Percentiles rank a stretch among this genome's conserved stretches.
Evolutionary conservation across 1,139 yeast species (phyloP).

Genomic region (Blastobotrys malaysiensis): DNA sequence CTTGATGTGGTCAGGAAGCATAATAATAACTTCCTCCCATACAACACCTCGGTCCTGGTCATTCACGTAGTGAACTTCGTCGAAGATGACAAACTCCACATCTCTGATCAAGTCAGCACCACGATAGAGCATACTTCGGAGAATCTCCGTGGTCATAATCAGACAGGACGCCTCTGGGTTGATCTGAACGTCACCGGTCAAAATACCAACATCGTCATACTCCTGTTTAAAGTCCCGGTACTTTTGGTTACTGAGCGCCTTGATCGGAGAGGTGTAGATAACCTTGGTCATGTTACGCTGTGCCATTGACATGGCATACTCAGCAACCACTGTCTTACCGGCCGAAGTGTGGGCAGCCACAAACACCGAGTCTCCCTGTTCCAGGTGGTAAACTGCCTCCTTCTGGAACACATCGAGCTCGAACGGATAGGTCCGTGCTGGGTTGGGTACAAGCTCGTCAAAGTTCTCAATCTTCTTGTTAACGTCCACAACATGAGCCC

Average conservation of each 20-base stretch:
- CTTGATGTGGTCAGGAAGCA: slow-evolving; percentile 93
- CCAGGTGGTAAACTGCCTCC: slow-evolving; percentile 93
- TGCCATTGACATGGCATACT: slow-evolving; percentile 93
- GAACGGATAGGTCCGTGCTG: slow-evolving; percentile 92
- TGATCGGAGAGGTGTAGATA: slow-evolving; percentile 89
- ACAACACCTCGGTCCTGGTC: slow-evolving; percentile 98
- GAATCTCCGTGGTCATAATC: slow-evolving; percentile 96
- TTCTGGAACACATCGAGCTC: slow-evolving; percentile 93
- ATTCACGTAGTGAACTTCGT: slow-evolving; percentile 95
- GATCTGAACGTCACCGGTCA: slow-evolving; percentile 97
- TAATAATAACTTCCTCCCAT: slow-evolving; percentile 97
- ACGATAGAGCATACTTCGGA: slow-evolving; percentile 89
- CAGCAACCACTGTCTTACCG: slow-evolving; percentile 90
- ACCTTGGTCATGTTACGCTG: slow-evolving; percentile 85
- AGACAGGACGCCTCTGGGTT: slow-evolving; percentile 96
- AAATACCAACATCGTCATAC: slow-evolving; percentile 87
- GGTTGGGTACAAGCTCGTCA: slow-evolving; percentile 80
- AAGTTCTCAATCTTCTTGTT: slow-evolving; percentile 81
- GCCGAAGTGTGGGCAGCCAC: slow-evolving; percentile 98
- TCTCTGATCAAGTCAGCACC: slow-evolving; percentile 96
- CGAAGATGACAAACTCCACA: slow-evolving; percentile 95
- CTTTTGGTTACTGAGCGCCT: slow-evolving; percentile 88
- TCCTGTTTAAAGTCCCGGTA: slow-evolving; percentile 85
- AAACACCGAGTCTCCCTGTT: slow-evolving; percentile 94
- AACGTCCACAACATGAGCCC: slow-evolving; percentile 95